phyloP scores from a whole-genome alignment of 2,329 filamentous ascomycete species.

The Aspergillus cejpii region DNA sequence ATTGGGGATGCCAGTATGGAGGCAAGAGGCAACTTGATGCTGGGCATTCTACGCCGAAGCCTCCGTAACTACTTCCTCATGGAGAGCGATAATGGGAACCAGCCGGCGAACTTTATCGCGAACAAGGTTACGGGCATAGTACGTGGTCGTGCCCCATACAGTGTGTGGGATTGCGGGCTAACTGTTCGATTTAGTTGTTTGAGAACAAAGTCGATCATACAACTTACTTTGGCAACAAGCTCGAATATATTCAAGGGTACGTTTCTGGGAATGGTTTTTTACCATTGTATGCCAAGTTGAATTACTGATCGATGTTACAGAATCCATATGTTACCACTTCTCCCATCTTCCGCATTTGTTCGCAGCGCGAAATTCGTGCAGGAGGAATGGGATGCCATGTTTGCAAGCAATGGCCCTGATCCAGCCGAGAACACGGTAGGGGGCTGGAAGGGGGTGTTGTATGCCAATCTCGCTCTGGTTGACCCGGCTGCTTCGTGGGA shows the following conservation, averaged over 20 bases:
- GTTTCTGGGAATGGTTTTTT: conserved; percentile 8
- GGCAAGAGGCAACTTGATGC: conserved; percentile 74
- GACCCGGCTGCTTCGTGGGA: conserved; percentile 63
- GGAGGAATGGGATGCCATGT: conserved; percentile 78
- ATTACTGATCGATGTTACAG: conserved; percentile 44
- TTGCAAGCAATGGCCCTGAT: conserved; percentile 60
- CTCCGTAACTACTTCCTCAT: conserved; percentile 80
- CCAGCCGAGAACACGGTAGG: conserved; percentile 52
- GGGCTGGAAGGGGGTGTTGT: conserved; percentile 81
- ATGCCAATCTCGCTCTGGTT: conserved; percentile 71
- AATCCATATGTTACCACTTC: conserved; percentile 76
- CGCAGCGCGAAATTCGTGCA: conserved; percentile 63
- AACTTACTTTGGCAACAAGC: conserved; percentile 73
- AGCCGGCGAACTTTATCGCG: conserved; percentile 68
- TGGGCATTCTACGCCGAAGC: conserved; percentile 67
- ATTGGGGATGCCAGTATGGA: conserved; percentile 73
- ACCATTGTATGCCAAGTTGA: not conserved
- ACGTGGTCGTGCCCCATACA: conserved; percentile 15
- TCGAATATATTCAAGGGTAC: conserved; percentile 62
- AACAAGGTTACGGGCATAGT: conserved; percentile 65
- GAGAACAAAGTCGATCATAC: conserved; percentile 94
- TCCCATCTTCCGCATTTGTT: conserved; percentile 61
- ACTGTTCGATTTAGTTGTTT: conserved; percentile 55
- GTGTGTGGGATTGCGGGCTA: not conserved
- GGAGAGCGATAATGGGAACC: conserved; percentile 58